phyloP scores from a whole-genome alignment of 2,329 filamentous ascomycete species.

The Penicillium sp. region DNA sequence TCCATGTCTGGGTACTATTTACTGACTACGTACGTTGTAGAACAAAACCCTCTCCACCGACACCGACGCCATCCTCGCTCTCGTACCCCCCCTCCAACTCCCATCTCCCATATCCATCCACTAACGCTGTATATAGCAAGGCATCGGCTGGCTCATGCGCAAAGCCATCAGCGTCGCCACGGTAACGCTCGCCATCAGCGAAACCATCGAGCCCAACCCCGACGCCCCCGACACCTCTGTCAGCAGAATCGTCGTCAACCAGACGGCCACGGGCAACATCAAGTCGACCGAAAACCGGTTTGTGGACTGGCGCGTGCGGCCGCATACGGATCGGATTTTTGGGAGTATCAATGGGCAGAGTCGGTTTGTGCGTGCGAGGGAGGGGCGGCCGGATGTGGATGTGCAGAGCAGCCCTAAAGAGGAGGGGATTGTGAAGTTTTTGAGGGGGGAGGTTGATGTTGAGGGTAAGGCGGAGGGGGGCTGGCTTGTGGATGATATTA shows the following conservation, averaged over 20 bases:
- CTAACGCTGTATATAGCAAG: constrained; percentile 48
- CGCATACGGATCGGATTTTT: constrained; percentile 76
- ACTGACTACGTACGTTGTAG: constrained; percentile 46
- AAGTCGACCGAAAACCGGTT: constrained; percentile 58
- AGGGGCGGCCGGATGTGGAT: constrained; percentile 32
- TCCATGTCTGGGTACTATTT: neutral
- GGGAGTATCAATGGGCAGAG: constrained; percentile 63
- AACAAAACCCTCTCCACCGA: constrained; percentile 71
- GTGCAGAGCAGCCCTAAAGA: constrained; percentile 37
- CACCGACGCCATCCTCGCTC: constrained; percentile 63
- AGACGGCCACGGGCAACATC: constrained; percentile 67
- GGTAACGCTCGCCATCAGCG: constrained; percentile 61
- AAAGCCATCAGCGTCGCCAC: constrained; percentile 67
- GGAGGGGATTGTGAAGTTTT: constrained; percentile 33
- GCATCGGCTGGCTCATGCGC: constrained; percentile 67
- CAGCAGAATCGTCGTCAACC: constrained; percentile 67
- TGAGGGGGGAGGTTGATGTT: constrained; percentile 39
- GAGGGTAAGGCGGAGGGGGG: constrained; percentile 55
- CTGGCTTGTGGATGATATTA: constrained; percentile 55
- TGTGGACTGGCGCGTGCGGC: constrained; percentile 57
- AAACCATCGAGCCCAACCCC: constrained; percentile 48
- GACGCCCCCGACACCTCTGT: constrained; percentile 35
- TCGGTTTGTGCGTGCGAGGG: constrained; percentile 44
- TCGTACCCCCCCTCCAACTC: constrained; percentile 38
- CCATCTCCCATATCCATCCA: neutral